phyloP scores from a whole-genome alignment of 106 monocot genomes.

The Platanthera zijinensis region DNA sequence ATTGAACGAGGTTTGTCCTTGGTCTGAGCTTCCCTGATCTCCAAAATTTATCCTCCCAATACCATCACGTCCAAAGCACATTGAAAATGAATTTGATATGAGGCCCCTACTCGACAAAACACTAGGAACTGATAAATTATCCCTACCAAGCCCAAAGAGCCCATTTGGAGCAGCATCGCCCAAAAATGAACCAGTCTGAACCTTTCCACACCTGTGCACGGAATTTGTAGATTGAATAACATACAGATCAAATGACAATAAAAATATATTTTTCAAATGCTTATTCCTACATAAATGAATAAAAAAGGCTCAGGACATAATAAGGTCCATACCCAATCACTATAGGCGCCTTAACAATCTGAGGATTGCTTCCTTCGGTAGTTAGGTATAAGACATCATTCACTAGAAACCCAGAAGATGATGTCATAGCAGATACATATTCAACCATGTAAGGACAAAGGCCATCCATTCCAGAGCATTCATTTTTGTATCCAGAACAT shows the following conservation, averaged over 20 bases:
- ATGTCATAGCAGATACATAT: constrained; percentile 76
- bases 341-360: constrained; percentile 54
- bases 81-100: constrained; percentile 80
- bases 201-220: constrained; percentile 70
- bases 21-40: constrained; percentile 82
- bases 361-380: constrained; percentile 36
- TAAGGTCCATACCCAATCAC: constrained; percentile 58
- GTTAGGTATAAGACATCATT: constrained; percentile 79
- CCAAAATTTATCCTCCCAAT: constrained; percentile 86
- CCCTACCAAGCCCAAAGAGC: constrained; percentile 86
- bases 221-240: constrained; percentile 1
- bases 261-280: neutral
- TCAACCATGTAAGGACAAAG: constrained; percentile 60
- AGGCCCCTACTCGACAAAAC: constrained; percentile 65
- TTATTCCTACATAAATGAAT: neutral
- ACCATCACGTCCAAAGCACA: constrained; percentile 79
- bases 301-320: constrained; percentile 1
- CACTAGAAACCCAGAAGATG: constrained; percentile 69
- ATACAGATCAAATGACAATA: neutral
- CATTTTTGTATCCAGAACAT: constrained; percentile 39
- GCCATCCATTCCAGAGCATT: constrained; percentile 31
- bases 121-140: constrained; percentile 82
- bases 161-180: constrained; percentile 86
- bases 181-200: constrained; percentile 88
- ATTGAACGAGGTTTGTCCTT: constrained; percentile 74